Base-by-base conservation (phyloP, 2,329 filamentous ascomycete species). In the Emergomyces orientalis region DNA sequence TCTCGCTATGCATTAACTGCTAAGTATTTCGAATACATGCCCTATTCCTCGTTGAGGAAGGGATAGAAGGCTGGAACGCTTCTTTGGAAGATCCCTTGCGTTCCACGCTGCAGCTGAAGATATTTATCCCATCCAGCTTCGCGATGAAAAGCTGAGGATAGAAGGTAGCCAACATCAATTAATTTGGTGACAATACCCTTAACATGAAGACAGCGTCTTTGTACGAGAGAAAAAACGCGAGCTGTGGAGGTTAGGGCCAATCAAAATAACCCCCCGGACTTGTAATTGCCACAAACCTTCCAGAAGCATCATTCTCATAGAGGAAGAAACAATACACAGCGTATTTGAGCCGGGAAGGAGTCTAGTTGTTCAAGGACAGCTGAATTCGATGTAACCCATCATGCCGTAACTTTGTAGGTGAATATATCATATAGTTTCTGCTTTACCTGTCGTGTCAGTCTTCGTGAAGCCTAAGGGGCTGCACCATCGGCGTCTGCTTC, bases 381-480 rank as follows among this genome's bases (percentile, higher is more conserved):
- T 57, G 34, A n/a, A 41, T 57, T 41, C 39, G n/a, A 41, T 41
- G 54, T 41, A 25, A 57, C 54, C 25, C 37, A 57, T 57, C 22
- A 13, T 17, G 54, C 34, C 34, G 54, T 25, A 27, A 41, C 25
- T 22, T 17, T 57, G 6, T 41, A 37, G 41, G 34, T 34, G 11
- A 41, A 41, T 27, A 41, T 57, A 57, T 41, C 13, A 27, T 57
- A 41, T 27, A 41, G 34, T 25, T 25, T 19, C n/a, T 39, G 19
- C n/a, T 27, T 56, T 22, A 11, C 13, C 11, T 41, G 54, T 27
- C 6, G 22, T 39, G 54, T 22, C 22, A 41, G 32, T 41, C 34
- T 57, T 14, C 3, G 17, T 41, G n/a, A 22, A 57, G 30, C 19
- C 19, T 13, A 1, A 22, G 3, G 4, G 32, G 11, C 2, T 13